Evolutionary conservation across 257 asterid species (phyloP).

Genomic region (Scutellaria galericulata): DNA sequence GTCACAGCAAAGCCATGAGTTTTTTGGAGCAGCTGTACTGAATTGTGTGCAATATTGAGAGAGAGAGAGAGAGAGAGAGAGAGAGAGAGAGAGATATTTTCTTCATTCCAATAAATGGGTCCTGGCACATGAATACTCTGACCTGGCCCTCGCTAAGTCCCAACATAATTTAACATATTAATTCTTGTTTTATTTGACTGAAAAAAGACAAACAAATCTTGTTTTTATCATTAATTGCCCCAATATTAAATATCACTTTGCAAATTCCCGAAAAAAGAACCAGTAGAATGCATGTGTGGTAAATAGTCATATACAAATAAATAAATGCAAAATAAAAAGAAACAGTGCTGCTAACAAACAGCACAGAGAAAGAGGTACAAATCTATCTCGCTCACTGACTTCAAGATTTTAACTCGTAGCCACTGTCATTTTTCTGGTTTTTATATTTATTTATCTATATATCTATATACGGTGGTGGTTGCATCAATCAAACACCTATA

Average conservation of each 20-base stretch:
- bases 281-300: not conserved
- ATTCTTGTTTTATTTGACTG: slow-evolving; percentile 37
- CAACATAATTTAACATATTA: slow-evolving; percentile 26
- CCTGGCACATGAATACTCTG: slow-evolving; percentile 54
- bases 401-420: slow-evolving; percentile 29
- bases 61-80: slow-evolving; percentile 21
- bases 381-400: slow-evolving; percentile 34
- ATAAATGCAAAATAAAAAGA: slow-evolving; percentile 8
- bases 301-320: not conserved
- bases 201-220: slow-evolving; percentile 44
- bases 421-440: not conserved
- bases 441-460: not conserved
- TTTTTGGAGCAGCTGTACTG: slow-evolving; percentile 31
- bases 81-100: slow-evolving; percentile 29
- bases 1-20: slow-evolving; percentile 52
- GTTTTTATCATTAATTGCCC: too few relatives aligned
- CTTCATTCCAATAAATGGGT: not conserved
- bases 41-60: slow-evolving; percentile 24
- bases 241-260: not conserved
- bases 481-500: too few relatives aligned
- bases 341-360: not conserved
- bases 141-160: slow-evolving; percentile 32
- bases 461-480: too few relatives aligned
- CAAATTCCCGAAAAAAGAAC: slow-evolving; percentile 16
- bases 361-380: slow-evolving; percentile 15